Base-by-base conservation (phyloP, 176 grass and related monocot genomes). In the Carex littledalei region DNA sequence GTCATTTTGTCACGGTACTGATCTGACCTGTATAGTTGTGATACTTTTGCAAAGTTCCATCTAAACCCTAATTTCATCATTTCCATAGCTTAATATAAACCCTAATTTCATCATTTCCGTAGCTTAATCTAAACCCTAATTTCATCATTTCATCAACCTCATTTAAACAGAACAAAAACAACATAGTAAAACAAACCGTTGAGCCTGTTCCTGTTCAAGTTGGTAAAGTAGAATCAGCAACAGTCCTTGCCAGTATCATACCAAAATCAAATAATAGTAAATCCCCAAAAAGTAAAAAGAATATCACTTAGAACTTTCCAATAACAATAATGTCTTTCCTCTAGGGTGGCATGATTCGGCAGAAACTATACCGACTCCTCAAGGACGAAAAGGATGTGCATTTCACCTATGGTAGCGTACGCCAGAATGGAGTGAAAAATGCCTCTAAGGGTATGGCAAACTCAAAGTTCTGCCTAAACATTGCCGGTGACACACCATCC, bases 391-490 rank as follows among this genome's bases (percentile, higher is more conserved):
- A 83, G 17, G 89, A 94, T 72, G 87, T 97, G 0, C 90, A 87
- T 81, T 97, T 97, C 88, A 81, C 89, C 81, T 97, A 94, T 53
- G 92, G 94, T 12, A 97, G 85, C 52, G 90, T 94, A 18, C 85
- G 90, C 41, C 88, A 92, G 55, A 92, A 92, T 34, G 94, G 94
- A 8, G 90, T 94, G 79, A 90, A 83, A 78, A 84, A 87, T 7
- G 85, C 94, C 57, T 84, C 87, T 9, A 79, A 55, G 16, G 92
- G 94, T 18, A 97, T 94, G 94, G 81, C 89, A 8, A 85, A 89
- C 5, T 94, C 94, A 2, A 97, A 90, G 83, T 97, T 97, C 85
- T 97, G 94, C 86, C 85, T 94, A 18, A 92, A 90, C 84, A 89
- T 97, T 50, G 94, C 94, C 0, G 92, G 94, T 0, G 94, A 97